These are phyloP conservation scores for Neurospora discreta DNA, from an alignment of 495 filamentous ascomycete genomes.

Conservation along the genomic window DNA sequence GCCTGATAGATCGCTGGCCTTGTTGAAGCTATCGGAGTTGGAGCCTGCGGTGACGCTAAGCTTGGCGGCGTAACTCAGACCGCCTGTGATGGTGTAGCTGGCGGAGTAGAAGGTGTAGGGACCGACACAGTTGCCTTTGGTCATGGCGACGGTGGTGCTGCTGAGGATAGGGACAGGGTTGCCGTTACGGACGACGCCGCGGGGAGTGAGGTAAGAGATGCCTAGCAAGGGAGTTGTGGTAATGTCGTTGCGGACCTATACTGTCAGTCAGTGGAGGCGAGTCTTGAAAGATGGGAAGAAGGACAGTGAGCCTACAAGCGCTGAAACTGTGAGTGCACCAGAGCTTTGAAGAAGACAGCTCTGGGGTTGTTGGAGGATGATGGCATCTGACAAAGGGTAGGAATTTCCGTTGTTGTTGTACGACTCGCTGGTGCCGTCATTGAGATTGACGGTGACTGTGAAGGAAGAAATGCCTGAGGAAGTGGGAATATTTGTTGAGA, in stretches of 20 bases:
- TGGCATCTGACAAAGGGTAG: conserved; percentile 32
- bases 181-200: conserved; percentile 19
- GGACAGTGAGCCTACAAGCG: conserved; percentile 19
- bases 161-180: conserved; percentile 39
- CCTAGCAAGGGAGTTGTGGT: conserved; percentile 27
- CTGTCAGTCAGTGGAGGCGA: not conserved
- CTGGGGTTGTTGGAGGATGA: conserved; percentile 34
- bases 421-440: conserved; percentile 26
- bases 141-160: conserved; percentile 33
- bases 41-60: conserved; percentile 36
- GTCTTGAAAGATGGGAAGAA: not conserved
- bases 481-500: conserved; percentile 23
- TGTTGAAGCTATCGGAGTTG: conserved; percentile 29
- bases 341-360: conserved; percentile 33
- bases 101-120: conserved; percentile 43
- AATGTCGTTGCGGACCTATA: conserved; percentile 39
- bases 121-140: conserved; percentile 37
- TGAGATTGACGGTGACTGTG: conserved; percentile 28
- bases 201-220: conserved; percentile 40
- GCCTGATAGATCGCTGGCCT: conserved; percentile 27
- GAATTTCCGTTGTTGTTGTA: conserved; percentile 39
- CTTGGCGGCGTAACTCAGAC: conserved; percentile 36
- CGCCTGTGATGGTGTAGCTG: conserved; percentile 32
- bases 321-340: conserved; percentile 30
- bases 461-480: conserved; percentile 37